Base-by-base conservation (phyloP, 306 rosid species). In the Citrullus colocynthis region DNA sequence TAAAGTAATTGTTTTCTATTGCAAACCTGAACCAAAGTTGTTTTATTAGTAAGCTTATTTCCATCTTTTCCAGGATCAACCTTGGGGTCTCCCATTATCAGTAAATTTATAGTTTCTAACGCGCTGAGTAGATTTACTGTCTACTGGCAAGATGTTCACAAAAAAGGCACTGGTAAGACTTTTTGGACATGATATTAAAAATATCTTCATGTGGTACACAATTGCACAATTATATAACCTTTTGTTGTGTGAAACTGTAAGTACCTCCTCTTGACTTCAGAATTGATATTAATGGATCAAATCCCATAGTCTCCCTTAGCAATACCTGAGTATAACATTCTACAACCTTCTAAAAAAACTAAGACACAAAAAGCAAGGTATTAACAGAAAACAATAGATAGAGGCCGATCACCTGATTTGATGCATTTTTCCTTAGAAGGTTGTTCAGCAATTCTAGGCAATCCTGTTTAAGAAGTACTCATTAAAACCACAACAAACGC, bases 361-460 rank as follows among this genome's bases (percentile, higher is more conserved):
- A 45, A 36, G 55, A 76, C 58, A 77, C 61, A 58, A 62, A 75
- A 39, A 20, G 51, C 39, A 61, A 20, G 61, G 42, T 48, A 49
- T 24, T 30, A 51, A 80, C 18, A 65, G 44, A 15, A n/a, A 41
- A 81, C 17, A 66, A 65, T 48, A 71, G 66, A 76, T 44, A 74
- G 58, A 83, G 44, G 80, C 70, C 55, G 85, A 86, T 60, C 75
- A 93, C 98, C 98, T 91, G 98, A 89, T 93, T 91, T 73, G 98
- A 90, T 79, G 87, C 81, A 76, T 80, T 91, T 82, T 72, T 91
- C 41, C 91, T 92, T 48, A 93, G 81, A 86, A 93, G 86, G 82
- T 91, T 93, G 91, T 90, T 93, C 80, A 93, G 74, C 88, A 93
- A 88, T 82, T 91, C 97, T 65, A 93, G 88, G 76, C 93, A 93